These are phyloP conservation scores for Jatropha curcas DNA, from an alignment of 345 rosid genomes.

Conservation along the genomic window DNA sequence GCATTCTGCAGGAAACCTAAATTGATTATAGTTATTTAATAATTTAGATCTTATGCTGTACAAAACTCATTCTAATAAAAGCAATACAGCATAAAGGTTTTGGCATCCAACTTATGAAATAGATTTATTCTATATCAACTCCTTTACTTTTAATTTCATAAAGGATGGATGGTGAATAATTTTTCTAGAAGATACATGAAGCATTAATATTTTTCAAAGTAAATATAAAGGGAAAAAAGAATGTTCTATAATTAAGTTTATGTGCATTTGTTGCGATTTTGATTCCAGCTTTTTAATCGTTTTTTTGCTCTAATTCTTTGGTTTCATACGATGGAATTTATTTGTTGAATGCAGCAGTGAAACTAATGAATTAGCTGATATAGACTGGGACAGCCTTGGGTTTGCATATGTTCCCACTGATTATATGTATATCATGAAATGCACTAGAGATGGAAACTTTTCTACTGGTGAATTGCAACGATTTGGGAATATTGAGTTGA, in stretches of 20 bases:
- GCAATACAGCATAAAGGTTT: background rate
- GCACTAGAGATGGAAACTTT: conserved; percentile 53
- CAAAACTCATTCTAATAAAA: no score
- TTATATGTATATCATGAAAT: conserved; percentile 84
- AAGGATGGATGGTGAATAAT: background rate
- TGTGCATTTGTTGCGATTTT: background rate
- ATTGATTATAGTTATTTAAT: no score
- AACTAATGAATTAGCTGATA: conserved; percentile 50
- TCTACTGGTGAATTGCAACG: conserved; percentile 67
- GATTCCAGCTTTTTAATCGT: background rate
- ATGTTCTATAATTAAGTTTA: background rate
- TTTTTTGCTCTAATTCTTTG: background rate
- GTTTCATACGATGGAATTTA: background rate
- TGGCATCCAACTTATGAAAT: background rate
- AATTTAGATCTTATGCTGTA: no score
- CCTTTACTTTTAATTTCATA: background rate
- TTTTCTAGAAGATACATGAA: no score
- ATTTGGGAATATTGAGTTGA: conserved; percentile 85
- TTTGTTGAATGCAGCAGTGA: conserved; percentile 36
- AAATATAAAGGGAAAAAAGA: background rate
- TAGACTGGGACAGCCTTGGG: conserved; percentile 91
- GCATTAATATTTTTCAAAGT: no score
- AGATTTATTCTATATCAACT: background rate
- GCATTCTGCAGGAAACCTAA: no score
- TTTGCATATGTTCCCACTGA: conserved; percentile 71